Evolutionary conservation across 169 alveolate genomes (phyloP).

Genomic region (Plasmodium billcollinsi): DNA sequence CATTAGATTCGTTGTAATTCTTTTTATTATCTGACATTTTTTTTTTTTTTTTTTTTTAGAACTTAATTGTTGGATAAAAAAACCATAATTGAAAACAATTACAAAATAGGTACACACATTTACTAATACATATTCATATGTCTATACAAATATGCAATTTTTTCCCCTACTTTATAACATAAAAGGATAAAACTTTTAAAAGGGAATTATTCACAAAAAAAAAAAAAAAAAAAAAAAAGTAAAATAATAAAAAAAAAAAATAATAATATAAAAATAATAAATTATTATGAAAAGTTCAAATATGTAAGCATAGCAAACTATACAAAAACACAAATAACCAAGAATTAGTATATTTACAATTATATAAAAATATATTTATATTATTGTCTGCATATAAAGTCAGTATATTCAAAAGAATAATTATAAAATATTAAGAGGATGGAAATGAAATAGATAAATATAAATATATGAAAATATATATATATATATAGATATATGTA

Average conservation of each 20-base stretch:
- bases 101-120: neutral
- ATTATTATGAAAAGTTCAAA: too few species aligned
- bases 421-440: neutral
- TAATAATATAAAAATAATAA: too few species aligned
- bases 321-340: too few species aligned
- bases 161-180: neutral
- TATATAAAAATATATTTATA: too few species aligned
- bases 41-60: neutral
- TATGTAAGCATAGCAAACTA: too few species aligned
- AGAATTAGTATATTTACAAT: too few species aligned
- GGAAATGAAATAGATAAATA: neutral
- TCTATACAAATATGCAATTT: neutral
- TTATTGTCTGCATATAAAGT: too few species aligned
- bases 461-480: neutral
- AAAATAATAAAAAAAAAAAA: too few species aligned
- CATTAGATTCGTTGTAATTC: constrained; percentile 17
- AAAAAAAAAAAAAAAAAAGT: too few species aligned
- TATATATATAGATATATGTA: constrained; percentile 12
- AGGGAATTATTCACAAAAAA: too few species aligned
- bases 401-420: too few species aligned
- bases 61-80: neutral
- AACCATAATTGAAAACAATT: constrained; percentile 17
- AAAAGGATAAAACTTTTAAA: neutral
- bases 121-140: neutral
- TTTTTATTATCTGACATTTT: constrained; percentile 43